Conservation (phyloP, 805 yeast species). For the Myxozyma kluyveri region DNA sequence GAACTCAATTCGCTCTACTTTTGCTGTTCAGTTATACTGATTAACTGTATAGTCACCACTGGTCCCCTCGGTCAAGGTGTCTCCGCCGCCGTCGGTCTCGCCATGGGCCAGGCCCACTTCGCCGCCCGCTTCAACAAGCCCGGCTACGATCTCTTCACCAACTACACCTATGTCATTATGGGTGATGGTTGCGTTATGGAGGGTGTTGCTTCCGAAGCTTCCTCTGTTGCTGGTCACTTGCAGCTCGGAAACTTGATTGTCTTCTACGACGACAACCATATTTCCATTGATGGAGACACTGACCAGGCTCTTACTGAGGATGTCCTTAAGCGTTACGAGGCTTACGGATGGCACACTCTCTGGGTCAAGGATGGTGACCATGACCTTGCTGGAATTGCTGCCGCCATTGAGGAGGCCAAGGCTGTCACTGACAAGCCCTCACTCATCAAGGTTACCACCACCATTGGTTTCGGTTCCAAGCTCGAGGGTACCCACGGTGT, state of each 20-base stretch:
- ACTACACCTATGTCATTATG: slow-evolving; percentile 71
- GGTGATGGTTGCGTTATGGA: slow-evolving; percentile 99
- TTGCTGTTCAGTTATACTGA: background rate
- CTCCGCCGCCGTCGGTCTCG: slow-evolving; percentile 92
- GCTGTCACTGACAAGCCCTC: slow-evolving; percentile 79
- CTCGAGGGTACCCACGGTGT: slow-evolving; percentile 84
- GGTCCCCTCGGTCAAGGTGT: slow-evolving; percentile 99
- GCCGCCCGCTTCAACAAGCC: slow-evolving; percentile 95
- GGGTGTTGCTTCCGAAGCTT: slow-evolving; percentile 94
- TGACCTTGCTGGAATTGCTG: slow-evolving; percentile 66
- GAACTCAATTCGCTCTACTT: background rate
- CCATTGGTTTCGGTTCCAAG: slow-evolving; percentile 91
- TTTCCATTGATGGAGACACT: slow-evolving; percentile 94
- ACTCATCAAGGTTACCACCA: slow-evolving; percentile 81
- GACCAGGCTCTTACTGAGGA: slow-evolving; percentile 90
- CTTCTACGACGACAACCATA: slow-evolving; percentile 93
- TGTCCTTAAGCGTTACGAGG: slow-evolving; percentile 75
- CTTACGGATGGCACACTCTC: slow-evolving; percentile 91
- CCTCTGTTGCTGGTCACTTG: slow-evolving; percentile 94
- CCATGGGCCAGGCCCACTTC: slow-evolving; percentile 86
- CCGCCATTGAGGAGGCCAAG: slow-evolving; percentile 81
- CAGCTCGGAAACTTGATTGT: slow-evolving; percentile 90
- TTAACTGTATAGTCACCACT: slow-evolving; percentile 57
- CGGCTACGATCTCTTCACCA: slow-evolving; percentile 65
- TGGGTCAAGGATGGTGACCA: slow-evolving; percentile 77